These are phyloP conservation scores for Vigna trinervia DNA, from an alignment of 306 rosid species.

Conservation along the genomic window DNA sequence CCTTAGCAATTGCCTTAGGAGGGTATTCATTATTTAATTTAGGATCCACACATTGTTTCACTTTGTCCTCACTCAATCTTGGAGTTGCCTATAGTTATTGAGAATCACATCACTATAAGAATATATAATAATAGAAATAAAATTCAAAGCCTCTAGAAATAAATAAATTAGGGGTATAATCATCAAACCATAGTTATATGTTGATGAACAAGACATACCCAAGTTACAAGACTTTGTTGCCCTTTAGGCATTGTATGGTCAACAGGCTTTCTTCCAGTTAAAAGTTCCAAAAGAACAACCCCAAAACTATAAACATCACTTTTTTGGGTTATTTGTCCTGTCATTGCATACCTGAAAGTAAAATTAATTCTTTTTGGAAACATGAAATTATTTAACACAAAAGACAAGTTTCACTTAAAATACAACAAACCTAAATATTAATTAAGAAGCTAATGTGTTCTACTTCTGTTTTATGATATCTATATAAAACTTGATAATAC, in stretches of 20 bases:
- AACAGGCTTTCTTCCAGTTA: constrained; percentile 94
- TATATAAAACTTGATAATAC: background rate
- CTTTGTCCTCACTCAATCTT: constrained; percentile 95
- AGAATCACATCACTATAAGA: constrained; percentile 22
- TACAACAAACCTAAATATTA: background rate
- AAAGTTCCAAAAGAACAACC: constrained; percentile 83
- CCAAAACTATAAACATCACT: constrained; percentile 95
- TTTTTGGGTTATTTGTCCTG: constrained; percentile 92
- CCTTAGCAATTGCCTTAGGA: constrained; percentile 97
- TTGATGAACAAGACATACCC: constrained; percentile 59
- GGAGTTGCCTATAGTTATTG: constrained; percentile 79
- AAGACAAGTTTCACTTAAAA: background rate
- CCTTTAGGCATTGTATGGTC: constrained; percentile 98
- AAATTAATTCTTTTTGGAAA: constrained; percentile 22
- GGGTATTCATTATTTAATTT: constrained; percentile 87
- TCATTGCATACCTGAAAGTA: constrained; percentile 84
- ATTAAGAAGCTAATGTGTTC: background rate
- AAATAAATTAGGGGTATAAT: background rate
- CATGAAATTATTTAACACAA: background rate
- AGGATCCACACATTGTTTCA: constrained; percentile 94
- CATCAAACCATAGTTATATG: background rate
- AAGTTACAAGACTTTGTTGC: constrained; percentile 96
- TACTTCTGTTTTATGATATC: background rate
- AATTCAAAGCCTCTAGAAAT: background rate
- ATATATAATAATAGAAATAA: background rate